Percentiles rank a stretch among this genome's conserved stretches.
Conservation (phyloP, 2,329 filamentous ascomycete species). For the Diaporthe longicolla region DNA sequence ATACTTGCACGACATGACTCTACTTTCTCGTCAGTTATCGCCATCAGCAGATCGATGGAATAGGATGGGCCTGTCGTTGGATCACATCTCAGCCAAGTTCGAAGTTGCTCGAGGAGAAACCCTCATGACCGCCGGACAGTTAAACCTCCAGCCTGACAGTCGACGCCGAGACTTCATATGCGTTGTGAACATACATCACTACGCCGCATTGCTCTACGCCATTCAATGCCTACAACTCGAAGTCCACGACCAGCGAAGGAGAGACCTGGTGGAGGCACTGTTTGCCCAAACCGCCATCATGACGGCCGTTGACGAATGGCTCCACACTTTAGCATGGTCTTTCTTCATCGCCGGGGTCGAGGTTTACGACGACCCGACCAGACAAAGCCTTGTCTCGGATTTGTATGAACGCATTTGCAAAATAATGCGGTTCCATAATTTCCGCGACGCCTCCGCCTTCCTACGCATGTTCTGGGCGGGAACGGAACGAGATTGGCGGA, state of each 20-base stretch:
- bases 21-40: not conserved
- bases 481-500: not conserved
- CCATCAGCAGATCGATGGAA: not conserved
- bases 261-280: not conserved
- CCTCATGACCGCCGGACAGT: not conserved
- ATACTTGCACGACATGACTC: not conserved
- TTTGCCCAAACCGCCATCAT: conserved; percentile 1
- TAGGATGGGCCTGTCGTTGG: not conserved
- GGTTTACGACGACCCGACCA: not conserved
- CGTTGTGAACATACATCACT: conserved; percentile 5
- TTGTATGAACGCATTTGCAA: not conserved
- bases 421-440: not conserved
- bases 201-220: not conserved
- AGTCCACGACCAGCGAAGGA: not conserved
- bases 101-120: conserved; percentile 1
- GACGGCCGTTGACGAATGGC: conserved; percentile 8
- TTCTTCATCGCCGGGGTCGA: not conserved
- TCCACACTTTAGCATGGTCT: not conserved
- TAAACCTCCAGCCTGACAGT: not conserved
- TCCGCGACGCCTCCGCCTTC: not conserved
- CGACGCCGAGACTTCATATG: conserved; percentile 11
- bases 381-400: not conserved
- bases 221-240: not conserved
- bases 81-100: not conserved
- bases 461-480: not conserved